Evolutionary conservation across 345 rosid species (phyloP).

Genomic region (Zanthoxylum bungeanum): DNA sequence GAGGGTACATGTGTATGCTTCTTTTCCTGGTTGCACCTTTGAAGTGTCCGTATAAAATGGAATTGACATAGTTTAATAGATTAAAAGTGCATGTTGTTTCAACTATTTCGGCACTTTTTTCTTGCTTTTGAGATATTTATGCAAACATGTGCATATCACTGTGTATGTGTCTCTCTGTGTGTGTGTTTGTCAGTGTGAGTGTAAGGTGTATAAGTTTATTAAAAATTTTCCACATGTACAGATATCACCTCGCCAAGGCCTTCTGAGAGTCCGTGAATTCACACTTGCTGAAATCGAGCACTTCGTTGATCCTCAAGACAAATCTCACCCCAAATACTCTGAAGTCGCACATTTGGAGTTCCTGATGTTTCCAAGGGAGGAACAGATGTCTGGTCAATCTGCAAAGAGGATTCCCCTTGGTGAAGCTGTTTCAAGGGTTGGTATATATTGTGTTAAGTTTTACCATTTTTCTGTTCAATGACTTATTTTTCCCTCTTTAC

Average conservation of each 20-base stretch:
- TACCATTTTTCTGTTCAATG: not conserved
- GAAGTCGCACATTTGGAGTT: slow-evolving; percentile 70
- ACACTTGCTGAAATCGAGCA: slow-evolving; percentile 96
- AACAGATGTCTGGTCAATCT: slow-evolving; percentile 81
- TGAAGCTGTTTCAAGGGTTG: slow-evolving; percentile 79
- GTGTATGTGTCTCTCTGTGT: not conserved
- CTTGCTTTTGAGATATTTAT: not conserved
- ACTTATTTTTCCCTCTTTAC: not conserved
- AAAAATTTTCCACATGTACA: slow-evolving; percentile 18
- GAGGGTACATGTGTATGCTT: not conserved
- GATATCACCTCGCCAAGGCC: slow-evolving; percentile 99
- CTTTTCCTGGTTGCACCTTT: not conserved
- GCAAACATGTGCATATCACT: not conserved
- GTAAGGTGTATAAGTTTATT: not conserved
- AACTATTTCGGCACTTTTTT: not conserved
- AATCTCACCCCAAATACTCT: slow-evolving; percentile 79
- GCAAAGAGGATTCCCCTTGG: slow-evolving; percentile 61
- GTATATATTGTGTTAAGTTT: slow-evolving; percentile 6
- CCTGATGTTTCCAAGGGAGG: slow-evolving; percentile 89
- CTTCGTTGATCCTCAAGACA: slow-evolving; percentile 94
- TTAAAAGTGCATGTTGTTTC: not conserved
- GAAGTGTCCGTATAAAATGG: not conserved
- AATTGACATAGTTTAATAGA: not conserved
- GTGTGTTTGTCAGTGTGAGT: not conserved
- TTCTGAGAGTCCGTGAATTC: slow-evolving; percentile 89